Evolutionary conservation across 2,329 filamentous ascomycete genomes (phyloP).

Genomic region (Diaporthe longicolla): DNA sequence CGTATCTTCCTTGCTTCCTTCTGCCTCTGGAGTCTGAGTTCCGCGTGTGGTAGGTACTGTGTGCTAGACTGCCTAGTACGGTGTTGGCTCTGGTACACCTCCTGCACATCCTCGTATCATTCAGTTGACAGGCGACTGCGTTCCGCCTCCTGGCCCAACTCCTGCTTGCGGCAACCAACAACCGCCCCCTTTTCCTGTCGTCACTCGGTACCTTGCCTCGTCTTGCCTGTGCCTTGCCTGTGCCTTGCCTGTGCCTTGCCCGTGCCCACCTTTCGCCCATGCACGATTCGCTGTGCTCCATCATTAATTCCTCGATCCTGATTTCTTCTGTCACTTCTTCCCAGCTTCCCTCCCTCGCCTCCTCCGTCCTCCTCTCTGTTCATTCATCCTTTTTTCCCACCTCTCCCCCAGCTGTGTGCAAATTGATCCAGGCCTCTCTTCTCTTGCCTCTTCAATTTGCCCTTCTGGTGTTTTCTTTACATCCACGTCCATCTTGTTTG

Average conservation of each 20-base stretch:
- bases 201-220: not conserved
- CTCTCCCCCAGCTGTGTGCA: constrained; percentile 16
- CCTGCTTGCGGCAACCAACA: not conserved
- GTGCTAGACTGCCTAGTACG: not conserved
- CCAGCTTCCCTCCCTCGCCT: not conserved
- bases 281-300: constrained; percentile 21
- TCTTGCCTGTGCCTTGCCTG: constrained; percentile 3
- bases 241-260: constrained; percentile 12
- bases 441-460: constrained; percentile 37
- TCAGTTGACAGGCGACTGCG: constrained; percentile 17
- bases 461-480: constrained; percentile 37
- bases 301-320: constrained; percentile 20
- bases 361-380: constrained; percentile 5
- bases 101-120: constrained; percentile 34
- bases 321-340: constrained; percentile 13
- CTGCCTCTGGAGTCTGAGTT: no score
- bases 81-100: constrained; percentile 30
- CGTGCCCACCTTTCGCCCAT: constrained; percentile 25
- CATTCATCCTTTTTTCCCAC: constrained; percentile 31
- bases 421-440: constrained; percentile 38
- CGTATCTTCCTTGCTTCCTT: no score
- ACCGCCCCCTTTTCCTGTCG: not conserved
- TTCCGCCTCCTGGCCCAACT: not conserved
- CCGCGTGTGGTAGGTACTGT: no score
- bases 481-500: constrained; percentile 9